A percentile compares a stretch with the other conserved stretches of the same genome.
Evolutionary conservation across 371 early-diverging fungal species (phyloP).

Genomic region (Mortierella sp.): DNA sequence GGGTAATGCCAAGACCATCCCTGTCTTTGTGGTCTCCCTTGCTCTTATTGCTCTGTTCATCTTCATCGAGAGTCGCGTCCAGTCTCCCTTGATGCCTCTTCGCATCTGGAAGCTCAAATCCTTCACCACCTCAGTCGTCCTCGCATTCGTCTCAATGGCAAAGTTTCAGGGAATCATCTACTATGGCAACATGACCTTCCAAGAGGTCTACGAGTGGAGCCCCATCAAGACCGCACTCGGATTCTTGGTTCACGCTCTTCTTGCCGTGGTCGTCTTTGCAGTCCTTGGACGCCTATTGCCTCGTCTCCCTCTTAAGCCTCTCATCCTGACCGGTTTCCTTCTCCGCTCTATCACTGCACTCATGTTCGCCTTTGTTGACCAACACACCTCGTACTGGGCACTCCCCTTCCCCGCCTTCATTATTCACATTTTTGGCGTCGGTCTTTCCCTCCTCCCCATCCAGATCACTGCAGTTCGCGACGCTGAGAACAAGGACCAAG

Average conservation of each 20-base stretch:
- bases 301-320: slow-evolving; percentile 15
- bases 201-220: slow-evolving; percentile 17
- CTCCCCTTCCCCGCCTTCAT: slow-evolving; percentile 29
- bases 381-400: slow-evolving; percentile 39
- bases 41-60: slow-evolving; percentile 9
- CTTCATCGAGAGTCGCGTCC: slow-evolving; percentile 11
- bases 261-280: slow-evolving; percentile 17
- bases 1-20: slow-evolving; percentile 9
- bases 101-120: slow-evolving; percentile 20
- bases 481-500: slow-evolving; percentile 24
- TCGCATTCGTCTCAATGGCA: slow-evolving; percentile 16
- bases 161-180: slow-evolving; percentile 21
- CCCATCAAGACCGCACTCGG: slow-evolving; percentile 24
- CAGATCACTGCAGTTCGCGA: slow-evolving; percentile 28
- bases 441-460: slow-evolving; percentile 22
- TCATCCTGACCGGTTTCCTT: slow-evolving; percentile 13
- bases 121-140: slow-evolving; percentile 12
- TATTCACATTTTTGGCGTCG: slow-evolving; percentile 25
- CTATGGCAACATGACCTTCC: slow-evolving; percentile 22
- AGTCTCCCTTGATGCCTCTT: slow-evolving; percentile 15
- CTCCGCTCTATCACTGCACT: slow-evolving; percentile 7
- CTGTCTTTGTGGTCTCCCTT: slow-evolving; percentile 2
- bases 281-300: slow-evolving; percentile 16
- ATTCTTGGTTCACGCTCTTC: slow-evolving; percentile 15
- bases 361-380: slow-evolving; percentile 44